Evolutionary conservation across 305 asterid genomes (phyloP), one percentile per base, ranked within the genome.

Genomic region (Fraxinus sp.): DNA sequence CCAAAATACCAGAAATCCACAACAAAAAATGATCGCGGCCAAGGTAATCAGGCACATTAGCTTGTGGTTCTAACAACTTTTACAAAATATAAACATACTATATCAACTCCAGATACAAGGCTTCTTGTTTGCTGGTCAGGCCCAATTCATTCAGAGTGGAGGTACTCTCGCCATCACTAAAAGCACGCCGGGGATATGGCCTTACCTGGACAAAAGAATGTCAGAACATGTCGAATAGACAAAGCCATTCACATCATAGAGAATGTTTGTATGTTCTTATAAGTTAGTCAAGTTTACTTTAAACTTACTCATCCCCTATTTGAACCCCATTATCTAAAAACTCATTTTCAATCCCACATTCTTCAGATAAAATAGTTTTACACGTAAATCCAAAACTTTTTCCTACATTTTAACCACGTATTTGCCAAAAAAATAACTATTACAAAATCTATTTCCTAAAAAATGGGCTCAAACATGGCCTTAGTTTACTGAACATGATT

Each of bases 71-170:
- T 71, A 44, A 81, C 73, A 84, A 77, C 79, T 88, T 79, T 46
- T 49, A 86, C 84, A 81, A 57, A 70, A n/a, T n/a, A 80, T 68
- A 55, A 85, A 74, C 11, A 79, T 41, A 80, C 84, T 88, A 96
- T 81, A 93, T 92, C 82, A 86, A 84, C 94, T 97, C 99, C 86
- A 97, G 92, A 86, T 85, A 97, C 89, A 97, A 83, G 44, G 98
- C 99, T 89, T 97, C 98, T 86, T 94, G 98, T 82, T 97, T 97
- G 96, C 96, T 91, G 80, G 95, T 92, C 82, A 97, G 88, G 36
- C 99, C 99, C 88, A 97, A 84, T 75, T 97, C 99, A 37, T 81
- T 87, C 84, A 97, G 87, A 72, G 93, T 90, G 26, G 82, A 87
- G 81, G 66, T 64, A 36, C 92, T 86, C 88, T 97, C 99, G 78